These are phyloP conservation scores for Kregervanrija fluxuum DNA, from an alignment of 805 yeast species.

Conservation along the genomic window DNA sequence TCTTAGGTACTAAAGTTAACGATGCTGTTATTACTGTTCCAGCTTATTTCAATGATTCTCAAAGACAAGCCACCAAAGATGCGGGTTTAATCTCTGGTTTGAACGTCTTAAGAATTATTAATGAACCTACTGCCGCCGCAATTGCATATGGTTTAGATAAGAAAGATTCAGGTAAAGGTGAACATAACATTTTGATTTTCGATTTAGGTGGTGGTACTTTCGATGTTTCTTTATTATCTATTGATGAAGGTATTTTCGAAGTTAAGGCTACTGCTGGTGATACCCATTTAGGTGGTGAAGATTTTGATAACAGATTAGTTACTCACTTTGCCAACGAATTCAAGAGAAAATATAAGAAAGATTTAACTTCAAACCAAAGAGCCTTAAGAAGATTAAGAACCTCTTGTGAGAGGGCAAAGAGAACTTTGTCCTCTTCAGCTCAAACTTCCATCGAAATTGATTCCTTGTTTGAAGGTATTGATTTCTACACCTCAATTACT, in stretches of 20 bases:
- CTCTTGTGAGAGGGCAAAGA: conserved; percentile 98
- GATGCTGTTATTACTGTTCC: conserved; percentile 97
- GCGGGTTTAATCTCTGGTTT: conserved; percentile 96
- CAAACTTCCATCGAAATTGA: conserved; percentile 95
- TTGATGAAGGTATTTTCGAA: conserved; percentile 94
- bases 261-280: conserved; percentile 93
- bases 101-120: conserved; percentile 89
- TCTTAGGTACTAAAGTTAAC: conserved; percentile 74
- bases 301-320: conserved; percentile 94
- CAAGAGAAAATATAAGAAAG: conserved; percentile 97
- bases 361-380: conserved; percentile 86
- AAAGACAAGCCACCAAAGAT: conserved; percentile 97
- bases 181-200: conserved; percentile 79
- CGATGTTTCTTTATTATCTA: conserved; percentile 87
- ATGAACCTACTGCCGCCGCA: conserved; percentile 98
- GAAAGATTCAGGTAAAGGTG: conserved; percentile 67
- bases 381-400: conserved; percentile 97
- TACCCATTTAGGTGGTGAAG: conserved; percentile 97
- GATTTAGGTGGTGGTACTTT: conserved; percentile 98
- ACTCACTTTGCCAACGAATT: conserved; percentile 90
- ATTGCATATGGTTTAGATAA: conserved; percentile 92
- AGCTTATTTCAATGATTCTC: conserved; percentile 95
- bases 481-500: conserved; percentile 92
- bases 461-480: conserved; percentile 91
- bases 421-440: conserved; percentile 93